These are phyloP conservation scores for Cucurbita ficifolia DNA, from an alignment of 306 rosid genomes.

Conservation along the genomic window DNA sequence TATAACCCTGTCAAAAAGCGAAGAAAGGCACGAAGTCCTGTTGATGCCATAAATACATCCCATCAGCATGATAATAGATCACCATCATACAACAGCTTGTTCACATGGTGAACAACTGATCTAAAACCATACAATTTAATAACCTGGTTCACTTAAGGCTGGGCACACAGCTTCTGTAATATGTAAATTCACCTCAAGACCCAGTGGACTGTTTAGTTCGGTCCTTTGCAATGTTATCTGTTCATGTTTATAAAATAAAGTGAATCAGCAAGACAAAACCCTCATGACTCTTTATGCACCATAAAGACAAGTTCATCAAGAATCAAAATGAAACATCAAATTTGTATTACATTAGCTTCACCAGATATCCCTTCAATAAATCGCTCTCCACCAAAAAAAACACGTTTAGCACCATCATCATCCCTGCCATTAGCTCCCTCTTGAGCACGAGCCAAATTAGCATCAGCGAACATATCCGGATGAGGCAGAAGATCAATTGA, in stretches of 20 bases:
- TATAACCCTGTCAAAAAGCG: constrained; percentile 77
- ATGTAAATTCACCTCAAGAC: constrained; percentile 83
- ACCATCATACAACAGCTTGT: neutral
- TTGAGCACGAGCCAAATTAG: constrained; percentile 42
- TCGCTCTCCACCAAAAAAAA: constrained; percentile 87
- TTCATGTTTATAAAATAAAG: constrained; percentile 14
- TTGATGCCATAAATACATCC: constrained; percentile 3
- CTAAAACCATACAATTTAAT: neutral
- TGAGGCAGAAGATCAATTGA: constrained; percentile 91
- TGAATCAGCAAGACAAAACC: constrained; percentile 8
- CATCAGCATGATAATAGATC: constrained; percentile 6
- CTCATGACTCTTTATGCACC: constrained; percentile 7
- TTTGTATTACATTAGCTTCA: constrained; percentile 59
- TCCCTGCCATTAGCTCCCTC: constrained; percentile 60
- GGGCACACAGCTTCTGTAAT: constrained; percentile 86
- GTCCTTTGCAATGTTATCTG: constrained; percentile 88
- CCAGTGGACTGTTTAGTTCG: constrained; percentile 77
- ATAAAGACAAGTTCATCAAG: constrained; percentile 3
- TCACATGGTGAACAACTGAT: constrained; percentile 6
- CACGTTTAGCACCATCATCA: constrained; percentile 90
- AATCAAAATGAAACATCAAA: constrained; percentile 9
- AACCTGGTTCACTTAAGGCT: constrained; percentile 88
- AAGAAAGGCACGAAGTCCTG: constrained; percentile 92
- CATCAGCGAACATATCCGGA: constrained; percentile 86
- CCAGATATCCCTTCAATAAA: constrained; percentile 89